Evolutionary conservation across 2,329 filamentous ascomycete genomes (phyloP), one percentile per base, ranked within the genome.

Genomic region (Xylaria sp.): DNA sequence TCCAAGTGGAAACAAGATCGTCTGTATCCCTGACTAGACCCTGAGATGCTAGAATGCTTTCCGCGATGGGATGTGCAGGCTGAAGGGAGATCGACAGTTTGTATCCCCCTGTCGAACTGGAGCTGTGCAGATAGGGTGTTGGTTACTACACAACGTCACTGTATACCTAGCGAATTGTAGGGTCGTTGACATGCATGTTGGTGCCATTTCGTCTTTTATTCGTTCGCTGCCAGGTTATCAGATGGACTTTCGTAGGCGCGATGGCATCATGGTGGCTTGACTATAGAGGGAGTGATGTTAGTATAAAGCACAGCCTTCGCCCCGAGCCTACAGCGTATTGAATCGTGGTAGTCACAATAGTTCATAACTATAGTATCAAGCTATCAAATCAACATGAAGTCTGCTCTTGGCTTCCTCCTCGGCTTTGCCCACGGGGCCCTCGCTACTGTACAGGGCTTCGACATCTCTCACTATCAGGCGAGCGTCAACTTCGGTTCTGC

Each of bases 381-480:
- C 4, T 11, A 57, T 61, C 17, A 5, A 51, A 50, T 42, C 55
- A 70, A 60, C 11, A 75, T 76, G 71, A 74, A 70, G 45, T 51
- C 60, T 21, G 56, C 65, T 12, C 54, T 73, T 53, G n/a, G 63
- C n/a, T 54, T 63, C 21, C 39, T 68, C 48, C 54, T 74, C 1
- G 61, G 64, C 17, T 67, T 75, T 11, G 62, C 65, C 51, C 70
- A 71, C 55, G 57, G 69, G 57, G 71, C 71, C 59, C 71, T 75
- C 24, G 79, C 80, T 30, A 70, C 76, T 2, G 78, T 81, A 32
- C 77, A 78, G 21, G 82, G 82, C 9, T 83, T 83, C 57, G 81
- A 83, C 65, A 81, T 83, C 61, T 83, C 82, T 24, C 69, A 78
- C 64, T 83, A 79, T 50, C 81, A 83, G 68, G 61, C 74, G 55